Conservation (phyloP, 768 basidiomycete genomes). For the Kondoa subrosea region DNA sequence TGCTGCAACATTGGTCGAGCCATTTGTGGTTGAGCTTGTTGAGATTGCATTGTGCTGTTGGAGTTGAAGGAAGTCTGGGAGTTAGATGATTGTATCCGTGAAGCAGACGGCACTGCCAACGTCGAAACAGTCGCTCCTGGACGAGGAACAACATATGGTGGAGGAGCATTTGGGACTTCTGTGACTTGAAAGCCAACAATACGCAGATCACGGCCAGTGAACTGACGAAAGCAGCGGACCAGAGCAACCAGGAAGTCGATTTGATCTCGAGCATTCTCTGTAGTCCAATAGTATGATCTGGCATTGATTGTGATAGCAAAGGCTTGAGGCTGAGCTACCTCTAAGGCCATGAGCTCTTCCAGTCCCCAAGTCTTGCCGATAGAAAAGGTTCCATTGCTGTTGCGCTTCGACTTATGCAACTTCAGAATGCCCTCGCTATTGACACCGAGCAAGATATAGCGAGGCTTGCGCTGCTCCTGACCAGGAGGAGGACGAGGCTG, state of each 20-base stretch:
- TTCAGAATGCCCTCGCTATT: slow-evolving; percentile 46
- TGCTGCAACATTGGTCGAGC: neutral
- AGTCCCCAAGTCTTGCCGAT: slow-evolving; percentile 94
- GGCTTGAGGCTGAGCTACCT: slow-evolving; percentile 37
- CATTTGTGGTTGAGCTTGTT: slow-evolving; percentile 10
- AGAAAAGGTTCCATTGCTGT: slow-evolving; percentile 83
- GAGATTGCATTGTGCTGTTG: neutral
- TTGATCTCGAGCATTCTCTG: slow-evolving; percentile 60
- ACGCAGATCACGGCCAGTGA: slow-evolving; percentile 9
- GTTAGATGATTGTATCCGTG: neutral
- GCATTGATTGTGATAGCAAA: slow-evolving; percentile 71
- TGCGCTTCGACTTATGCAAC: slow-evolving; percentile 89
- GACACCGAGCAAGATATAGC: slow-evolving; percentile 73
- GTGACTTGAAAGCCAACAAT: slow-evolving; percentile 13
- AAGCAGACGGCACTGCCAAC: slow-evolving; percentile 5
- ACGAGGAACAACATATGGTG: slow-evolving; percentile 14
- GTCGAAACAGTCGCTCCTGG: neutral
- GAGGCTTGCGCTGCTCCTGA: slow-evolving; percentile 46
- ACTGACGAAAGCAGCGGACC: slow-evolving; percentile 37
- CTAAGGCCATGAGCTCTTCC: slow-evolving; percentile 59
- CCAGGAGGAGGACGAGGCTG: slow-evolving; percentile 4
- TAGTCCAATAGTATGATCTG: slow-evolving; percentile 68
- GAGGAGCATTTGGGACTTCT: slow-evolving; percentile 15
- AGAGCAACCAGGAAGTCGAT: slow-evolving; percentile 49
- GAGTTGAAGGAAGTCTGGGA: neutral